A percentile compares a stretch with the other conserved stretches of the same genome.
These are phyloP conservation scores for Corniculantispora saksenae DNA, from an alignment of 2,329 filamentous ascomycete species.

Conservation along the genomic window DNA sequence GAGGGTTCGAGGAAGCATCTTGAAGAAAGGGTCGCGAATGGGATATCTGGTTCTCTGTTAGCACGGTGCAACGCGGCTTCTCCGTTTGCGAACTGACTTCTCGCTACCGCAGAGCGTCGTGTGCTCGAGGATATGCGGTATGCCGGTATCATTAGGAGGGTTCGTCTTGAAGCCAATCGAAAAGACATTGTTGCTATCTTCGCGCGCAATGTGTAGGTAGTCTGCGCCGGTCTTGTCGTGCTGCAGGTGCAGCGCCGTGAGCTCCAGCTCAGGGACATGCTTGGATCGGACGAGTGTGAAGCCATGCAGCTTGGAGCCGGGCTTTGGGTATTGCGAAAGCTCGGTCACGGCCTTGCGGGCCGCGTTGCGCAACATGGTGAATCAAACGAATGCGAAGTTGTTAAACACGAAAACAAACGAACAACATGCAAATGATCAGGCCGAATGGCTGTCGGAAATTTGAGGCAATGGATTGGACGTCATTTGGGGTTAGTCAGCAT, in stretches of 20 bases:
- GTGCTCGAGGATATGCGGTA: slow-evolving; percentile 97
- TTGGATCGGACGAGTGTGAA: slow-evolving; percentile 89
- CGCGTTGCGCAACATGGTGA: slow-evolving; percentile 53
- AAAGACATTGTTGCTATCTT: slow-evolving; percentile 99
- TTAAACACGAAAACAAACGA: neutral
- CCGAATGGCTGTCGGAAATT: neutral
- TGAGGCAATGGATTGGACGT: neutral
- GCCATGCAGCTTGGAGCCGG: slow-evolving; percentile 85
- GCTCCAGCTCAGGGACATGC: slow-evolving; percentile 89
- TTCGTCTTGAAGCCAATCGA: slow-evolving; percentile 99
- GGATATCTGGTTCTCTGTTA: slow-evolving; percentile 68
- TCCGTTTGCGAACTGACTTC: slow-evolving; percentile 59
- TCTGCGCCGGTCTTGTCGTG: slow-evolving; percentile 96
- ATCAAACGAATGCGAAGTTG: neutral
- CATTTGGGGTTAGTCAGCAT: slow-evolving; percentile 17
- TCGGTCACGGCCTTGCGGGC: slow-evolving; percentile 70
- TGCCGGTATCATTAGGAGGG: slow-evolving; percentile 90
- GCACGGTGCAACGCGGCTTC: slow-evolving; percentile 20
- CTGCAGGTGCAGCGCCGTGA: slow-evolving; percentile 85
- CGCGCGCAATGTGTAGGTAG: slow-evolving; percentile 90
- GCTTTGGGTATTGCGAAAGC: slow-evolving; percentile 71
- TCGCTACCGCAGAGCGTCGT: slow-evolving; percentile 94
- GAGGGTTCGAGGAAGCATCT: slow-evolving; percentile 97
- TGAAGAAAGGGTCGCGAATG: slow-evolving; percentile 99
- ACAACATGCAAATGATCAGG: neutral